phyloP scores from a whole-genome alignment of 352 stramenopile genomes.

The Elongisporangium prolatum region DNA sequence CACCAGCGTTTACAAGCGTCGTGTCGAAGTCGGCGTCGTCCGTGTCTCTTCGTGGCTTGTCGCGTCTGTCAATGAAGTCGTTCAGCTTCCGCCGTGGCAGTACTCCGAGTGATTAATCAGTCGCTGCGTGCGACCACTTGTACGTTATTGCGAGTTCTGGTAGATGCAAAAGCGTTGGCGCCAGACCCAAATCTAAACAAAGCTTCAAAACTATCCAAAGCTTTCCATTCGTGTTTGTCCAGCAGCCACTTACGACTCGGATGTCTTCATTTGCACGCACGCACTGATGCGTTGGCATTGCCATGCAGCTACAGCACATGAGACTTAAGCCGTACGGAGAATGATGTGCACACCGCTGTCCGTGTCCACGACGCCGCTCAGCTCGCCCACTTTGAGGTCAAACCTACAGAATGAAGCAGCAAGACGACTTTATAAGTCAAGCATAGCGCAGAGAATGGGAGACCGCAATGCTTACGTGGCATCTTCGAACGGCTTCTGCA shows the following conservation, averaged over 20 bases:
- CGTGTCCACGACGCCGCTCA: slow-evolving; percentile 93
- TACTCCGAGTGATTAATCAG: slow-evolving; percentile 12
- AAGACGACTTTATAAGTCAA: background rate
- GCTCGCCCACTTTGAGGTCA: slow-evolving; percentile 87
- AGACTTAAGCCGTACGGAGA: slow-evolving; percentile 78
- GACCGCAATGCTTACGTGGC: slow-evolving; percentile 37
- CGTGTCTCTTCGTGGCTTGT: slow-evolving; percentile 51
- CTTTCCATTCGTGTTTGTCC: too few species aligned
- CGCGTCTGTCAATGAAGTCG: slow-evolving; percentile 63
- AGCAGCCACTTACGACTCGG: too few species aligned
- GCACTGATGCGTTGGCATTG: too few species aligned
- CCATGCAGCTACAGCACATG: too few species aligned
- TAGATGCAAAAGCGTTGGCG: too few species aligned
- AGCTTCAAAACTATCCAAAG: too few species aligned
- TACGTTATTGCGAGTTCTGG: too few species aligned
- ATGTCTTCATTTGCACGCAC: background rate
- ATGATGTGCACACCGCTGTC: slow-evolving; percentile 98
- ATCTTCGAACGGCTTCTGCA: slow-evolving; percentile 92
- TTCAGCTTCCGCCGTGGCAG: slow-evolving; percentile 67
- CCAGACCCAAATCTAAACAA: too few species aligned
- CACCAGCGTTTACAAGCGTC: slow-evolving; percentile 71
- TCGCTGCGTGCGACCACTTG: too few species aligned
- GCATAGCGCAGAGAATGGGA: background rate
- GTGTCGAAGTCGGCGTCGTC: slow-evolving; percentile 45
- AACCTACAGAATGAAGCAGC: slow-evolving; percentile 44